These are phyloP conservation scores for Plectosphaerella plurivora DNA, from an alignment of 2,329 filamentous ascomycete genomes.

Conservation along the genomic window DNA sequence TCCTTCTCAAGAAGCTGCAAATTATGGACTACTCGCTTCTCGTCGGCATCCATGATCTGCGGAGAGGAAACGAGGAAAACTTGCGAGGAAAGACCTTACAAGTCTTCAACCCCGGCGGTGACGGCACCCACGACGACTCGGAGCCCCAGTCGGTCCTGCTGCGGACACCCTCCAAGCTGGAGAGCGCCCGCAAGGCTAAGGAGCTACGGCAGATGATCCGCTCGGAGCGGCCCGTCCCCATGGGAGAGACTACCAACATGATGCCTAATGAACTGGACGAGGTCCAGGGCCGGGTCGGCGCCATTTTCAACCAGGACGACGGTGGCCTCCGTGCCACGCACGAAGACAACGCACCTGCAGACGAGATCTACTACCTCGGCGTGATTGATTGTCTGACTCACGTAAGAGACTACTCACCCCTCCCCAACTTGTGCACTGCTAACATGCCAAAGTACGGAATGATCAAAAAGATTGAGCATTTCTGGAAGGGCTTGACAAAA, in stretches of 20 bases:
- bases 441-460: slow-evolving; percentile 69
- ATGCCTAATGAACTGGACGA: slow-evolving; percentile 89
- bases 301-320: slow-evolving; percentile 90
- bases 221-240: slow-evolving; percentile 86
- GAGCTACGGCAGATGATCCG: slow-evolving; percentile 91
- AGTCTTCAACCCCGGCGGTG: slow-evolving; percentile 87
- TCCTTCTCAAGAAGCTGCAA: slow-evolving; percentile 77
- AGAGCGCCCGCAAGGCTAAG: slow-evolving; percentile 84
- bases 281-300: slow-evolving; percentile 62
- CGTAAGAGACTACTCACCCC: slow-evolving; percentile 50
- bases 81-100: slow-evolving; percentile 83
- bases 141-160: slow-evolving; percentile 63
- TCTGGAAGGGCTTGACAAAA: slow-evolving; percentile 88
- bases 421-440: background rate
- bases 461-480: slow-evolving; percentile 91
- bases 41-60: slow-evolving; percentile 87
- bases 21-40: slow-evolving; percentile 99
- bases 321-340: slow-evolving; percentile 91
- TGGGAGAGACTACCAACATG: slow-evolving; percentile 74
- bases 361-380: slow-evolving; percentile 96
- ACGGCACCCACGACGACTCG: slow-evolving; percentile 53
- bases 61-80: slow-evolving; percentile 91
- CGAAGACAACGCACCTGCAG: slow-evolving; percentile 76
- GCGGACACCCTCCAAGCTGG: slow-evolving; percentile 88
- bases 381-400: slow-evolving; percentile 98